These are phyloP conservation scores for Dictyostelium brefeldianum DNA, from an alignment of 78 protist genomes.

Conservation along the genomic window DNA sequence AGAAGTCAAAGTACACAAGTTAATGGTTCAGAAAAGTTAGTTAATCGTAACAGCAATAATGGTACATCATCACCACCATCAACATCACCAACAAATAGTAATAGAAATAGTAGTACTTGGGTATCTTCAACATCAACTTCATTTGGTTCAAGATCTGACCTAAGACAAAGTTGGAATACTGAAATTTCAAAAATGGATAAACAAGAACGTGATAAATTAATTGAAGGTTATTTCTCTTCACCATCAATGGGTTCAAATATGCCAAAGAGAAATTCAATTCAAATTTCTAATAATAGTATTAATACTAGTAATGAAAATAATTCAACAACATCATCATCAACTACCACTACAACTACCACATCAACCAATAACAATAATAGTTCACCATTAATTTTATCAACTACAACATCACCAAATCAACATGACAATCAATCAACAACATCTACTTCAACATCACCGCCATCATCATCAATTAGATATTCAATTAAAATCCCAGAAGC, in stretches of 20 bases:
- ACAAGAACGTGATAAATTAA: conserved; percentile 12
- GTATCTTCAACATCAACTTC: conserved; percentile 17
- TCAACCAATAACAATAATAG: not conserved
- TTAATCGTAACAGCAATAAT: too few species aligned
- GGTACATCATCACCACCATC: not conserved
- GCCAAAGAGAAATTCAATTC: not conserved
- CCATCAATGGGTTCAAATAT: not conserved
- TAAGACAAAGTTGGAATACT: conserved; percentile 35
- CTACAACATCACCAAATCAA: not conserved
- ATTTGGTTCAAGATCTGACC: not conserved
- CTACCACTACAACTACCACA: not conserved
- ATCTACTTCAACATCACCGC: not conserved
- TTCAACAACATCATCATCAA: not conserved
- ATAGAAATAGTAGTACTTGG: not conserved
- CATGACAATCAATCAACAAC: not conserved
- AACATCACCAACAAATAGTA: not conserved
- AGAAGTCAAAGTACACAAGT: conserved; percentile 6
- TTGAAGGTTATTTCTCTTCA: conserved; percentile 29
- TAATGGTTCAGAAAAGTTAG: not conserved
- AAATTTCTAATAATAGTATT: not conserved
- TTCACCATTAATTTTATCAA: not conserved
- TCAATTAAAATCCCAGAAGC: conserved; percentile 30
- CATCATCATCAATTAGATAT: conserved; percentile 10
- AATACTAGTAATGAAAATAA: not conserved
- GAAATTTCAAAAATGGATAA: conserved; percentile 43